Evolutionary conservation across 345 rosid species (phyloP).

Genomic region (Limnanthes douglasii): DNA sequence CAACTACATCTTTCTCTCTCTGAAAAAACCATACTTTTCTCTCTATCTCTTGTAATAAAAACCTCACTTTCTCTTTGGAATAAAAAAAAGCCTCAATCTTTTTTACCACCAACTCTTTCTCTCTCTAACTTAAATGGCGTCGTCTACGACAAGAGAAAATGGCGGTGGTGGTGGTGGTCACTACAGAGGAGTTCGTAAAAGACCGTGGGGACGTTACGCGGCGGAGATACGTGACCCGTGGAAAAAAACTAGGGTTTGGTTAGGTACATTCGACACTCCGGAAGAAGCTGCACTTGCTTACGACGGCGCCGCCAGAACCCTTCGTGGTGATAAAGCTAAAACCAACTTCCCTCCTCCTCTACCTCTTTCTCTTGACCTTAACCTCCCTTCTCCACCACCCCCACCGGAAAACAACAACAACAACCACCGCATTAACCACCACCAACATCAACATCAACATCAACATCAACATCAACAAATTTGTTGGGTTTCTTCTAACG

Average conservation of each 20-base stretch:
- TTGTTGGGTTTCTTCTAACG: constrained; percentile 12
- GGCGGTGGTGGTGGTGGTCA: constrained; percentile 43
- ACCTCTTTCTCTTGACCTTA: constrained; percentile 58
- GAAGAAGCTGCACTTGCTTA: constrained; percentile 96
- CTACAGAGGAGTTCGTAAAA: constrained; percentile 84
- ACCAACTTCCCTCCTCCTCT: constrained; percentile 80
- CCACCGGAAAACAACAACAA: constrained; percentile 10
- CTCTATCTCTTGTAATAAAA: neutral
- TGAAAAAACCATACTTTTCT: neutral
- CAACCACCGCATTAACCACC: too few species aligned
- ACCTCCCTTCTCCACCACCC: constrained; percentile 19
- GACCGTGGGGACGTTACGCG: constrained; percentile 98
- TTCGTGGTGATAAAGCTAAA: constrained; percentile 82
- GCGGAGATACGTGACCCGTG: constrained; percentile 97
- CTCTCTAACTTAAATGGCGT: constrained; percentile 21
- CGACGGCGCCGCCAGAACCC: constrained; percentile 86
- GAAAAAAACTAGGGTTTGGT: constrained; percentile 92
- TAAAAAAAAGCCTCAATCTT: neutral
- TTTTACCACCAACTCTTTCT: neutral
- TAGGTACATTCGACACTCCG: constrained; percentile 93
- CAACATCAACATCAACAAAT: constrained; percentile 19
- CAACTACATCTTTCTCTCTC: neutral
- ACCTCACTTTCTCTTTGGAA: too few species aligned
- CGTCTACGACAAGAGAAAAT: constrained; percentile 26
- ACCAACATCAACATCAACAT: neutral